Conservation (phyloP, 2,329 filamentous ascomycete species). For the Ustulina deusta region DNA sequence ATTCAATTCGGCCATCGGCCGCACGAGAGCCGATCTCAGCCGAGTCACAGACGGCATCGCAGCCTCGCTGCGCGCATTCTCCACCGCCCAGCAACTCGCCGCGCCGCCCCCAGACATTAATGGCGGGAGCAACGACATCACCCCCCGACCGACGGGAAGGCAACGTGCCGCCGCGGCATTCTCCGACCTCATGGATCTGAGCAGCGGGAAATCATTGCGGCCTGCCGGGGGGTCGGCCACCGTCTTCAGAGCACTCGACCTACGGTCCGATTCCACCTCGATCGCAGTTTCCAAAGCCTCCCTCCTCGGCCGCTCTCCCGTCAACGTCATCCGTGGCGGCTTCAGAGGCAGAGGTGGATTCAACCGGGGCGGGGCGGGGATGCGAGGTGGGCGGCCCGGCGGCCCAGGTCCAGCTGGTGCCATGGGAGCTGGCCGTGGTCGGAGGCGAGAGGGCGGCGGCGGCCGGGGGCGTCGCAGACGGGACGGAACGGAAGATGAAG, state of each 20-base stretch:
- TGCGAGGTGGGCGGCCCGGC: neutral
- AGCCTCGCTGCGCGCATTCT: constrained; percentile 50
- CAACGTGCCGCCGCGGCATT: constrained; percentile 45
- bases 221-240: neutral
- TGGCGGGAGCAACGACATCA: constrained; percentile 4
- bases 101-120: constrained; percentile 16
- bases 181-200: constrained; percentile 44
- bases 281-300: neutral
- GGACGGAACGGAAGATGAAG: neutral
- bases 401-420: neutral
- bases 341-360: constrained; percentile 45
- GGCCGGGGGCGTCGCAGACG: constrained; percentile 9
- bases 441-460: neutral
- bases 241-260: constrained; percentile 17
- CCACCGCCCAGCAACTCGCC: constrained; percentile 46
- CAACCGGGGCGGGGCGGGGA: constrained; percentile 38
- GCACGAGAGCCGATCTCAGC: constrained; percentile 46
- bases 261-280: constrained; percentile 12
- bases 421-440: constrained; percentile 32
- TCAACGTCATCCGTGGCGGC: constrained; percentile 43
- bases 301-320: constrained; percentile 6
- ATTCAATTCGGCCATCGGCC: constrained; percentile 45
- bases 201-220: neutral
- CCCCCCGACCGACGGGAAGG: constrained; percentile 37
- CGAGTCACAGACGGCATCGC: constrained; percentile 50